A percentile compares a stretch with the other conserved stretches of the same genome.
Evolutionary conservation across 257 asterid species (phyloP).

Genomic region (Ilex aquifolium): DNA sequence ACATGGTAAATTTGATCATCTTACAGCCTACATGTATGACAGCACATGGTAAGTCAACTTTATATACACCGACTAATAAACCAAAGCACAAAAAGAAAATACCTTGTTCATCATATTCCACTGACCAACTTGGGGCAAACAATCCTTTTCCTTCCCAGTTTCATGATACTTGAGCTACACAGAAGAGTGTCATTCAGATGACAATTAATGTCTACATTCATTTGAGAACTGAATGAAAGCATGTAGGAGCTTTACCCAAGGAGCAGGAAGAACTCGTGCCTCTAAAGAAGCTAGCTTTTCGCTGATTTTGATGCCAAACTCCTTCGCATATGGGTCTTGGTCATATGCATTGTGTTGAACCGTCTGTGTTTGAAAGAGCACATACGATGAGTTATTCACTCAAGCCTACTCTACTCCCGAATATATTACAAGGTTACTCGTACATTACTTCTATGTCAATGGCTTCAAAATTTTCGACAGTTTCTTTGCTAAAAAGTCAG

Average conservation of each 20-base stretch:
- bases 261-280: slow-evolving; percentile 98
- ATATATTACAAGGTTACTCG: too few species aligned
- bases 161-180: slow-evolving; percentile 89
- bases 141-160: slow-evolving; percentile 90
- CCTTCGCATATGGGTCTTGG: slow-evolving; percentile 89
- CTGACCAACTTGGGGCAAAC: slow-evolving; percentile 97
- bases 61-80: too few species aligned
- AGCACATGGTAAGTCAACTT: too few species aligned
- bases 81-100: neutral
- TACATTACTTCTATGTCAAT: too few species aligned
- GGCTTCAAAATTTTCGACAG: too few species aligned
- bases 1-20: too few species aligned
- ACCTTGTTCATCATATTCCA: slow-evolving; percentile 99
- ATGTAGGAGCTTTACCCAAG: slow-evolving; percentile 60
- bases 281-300: slow-evolving; percentile 84
- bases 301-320: slow-evolving; percentile 85
- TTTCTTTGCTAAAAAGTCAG: too few species aligned
- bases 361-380: slow-evolving; percentile 44
- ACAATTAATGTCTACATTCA: slow-evolving; percentile 3
- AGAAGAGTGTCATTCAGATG: slow-evolving; percentile 9
- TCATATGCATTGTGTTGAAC: slow-evolving; percentile 81
- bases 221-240: neutral
- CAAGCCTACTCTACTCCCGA: slow-evolving; percentile 1
- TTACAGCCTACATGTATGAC: too few species aligned
- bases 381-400: neutral